Percentiles rank a stretch among this genome's conserved stretches.
Evolutionary conservation across 2,329 filamentous ascomycete genomes (phyloP).

Genomic region (Arthrobotrys musiformis): DNA sequence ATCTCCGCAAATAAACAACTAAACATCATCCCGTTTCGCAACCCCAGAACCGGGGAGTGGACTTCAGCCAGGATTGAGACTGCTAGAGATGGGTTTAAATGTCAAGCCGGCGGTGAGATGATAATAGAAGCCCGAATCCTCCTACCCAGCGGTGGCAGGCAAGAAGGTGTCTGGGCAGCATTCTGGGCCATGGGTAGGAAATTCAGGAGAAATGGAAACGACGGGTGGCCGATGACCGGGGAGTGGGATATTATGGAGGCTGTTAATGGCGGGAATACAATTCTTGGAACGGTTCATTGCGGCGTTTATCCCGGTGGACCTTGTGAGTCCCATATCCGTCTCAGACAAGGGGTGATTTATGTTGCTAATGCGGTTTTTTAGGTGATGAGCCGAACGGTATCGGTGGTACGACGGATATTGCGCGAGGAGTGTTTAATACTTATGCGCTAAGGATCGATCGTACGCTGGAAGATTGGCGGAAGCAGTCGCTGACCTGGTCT

Average conservation of each 20-base stretch:
- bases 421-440: constrained; percentile 61
- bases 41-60: constrained; percentile 47
- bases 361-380: constrained; percentile 13
- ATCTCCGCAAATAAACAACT: constrained; percentile 63
- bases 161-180: constrained; percentile 63
- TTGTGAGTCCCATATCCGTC: constrained; percentile 61
- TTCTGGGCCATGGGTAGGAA: constrained; percentile 65
- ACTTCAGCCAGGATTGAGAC: constrained; percentile 31
- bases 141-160: constrained; percentile 56
- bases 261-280: constrained; percentile 62
- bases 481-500: constrained; percentile 62
- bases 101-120: constrained; percentile 61
- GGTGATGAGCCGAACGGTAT: constrained; percentile 32
- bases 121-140: constrained; percentile 63
- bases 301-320: constrained; percentile 61
- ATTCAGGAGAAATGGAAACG: constrained; percentile 62
- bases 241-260: constrained; percentile 66
- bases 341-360: neutral
- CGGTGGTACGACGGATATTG: neutral
- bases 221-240: constrained; percentile 64
- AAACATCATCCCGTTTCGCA: constrained; percentile 62
- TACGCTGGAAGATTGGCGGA: constrained; percentile 56
- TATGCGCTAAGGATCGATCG: constrained; percentile 62
- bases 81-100: constrained; percentile 60
- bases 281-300: constrained; percentile 65